Evolutionary conservation across 495 filamentous ascomycete species (phyloP).

Genomic region (Glonium stellatum): DNA sequence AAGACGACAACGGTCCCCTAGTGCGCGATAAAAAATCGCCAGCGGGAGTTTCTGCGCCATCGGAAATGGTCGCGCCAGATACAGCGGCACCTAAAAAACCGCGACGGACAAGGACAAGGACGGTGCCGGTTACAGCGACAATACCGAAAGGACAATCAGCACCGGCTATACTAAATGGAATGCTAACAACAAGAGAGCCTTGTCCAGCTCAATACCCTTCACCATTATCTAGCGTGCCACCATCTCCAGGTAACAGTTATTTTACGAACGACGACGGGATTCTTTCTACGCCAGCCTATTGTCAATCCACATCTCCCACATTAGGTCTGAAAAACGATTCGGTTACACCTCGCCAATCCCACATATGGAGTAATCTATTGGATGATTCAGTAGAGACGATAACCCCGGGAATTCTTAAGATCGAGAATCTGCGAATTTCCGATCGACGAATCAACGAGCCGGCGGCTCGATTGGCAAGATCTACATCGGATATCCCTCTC

Average conservation of each 20-base stretch:
- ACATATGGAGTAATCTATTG: conserved; percentile 30
- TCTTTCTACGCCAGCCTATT: neutral
- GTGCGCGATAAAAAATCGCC: neutral
- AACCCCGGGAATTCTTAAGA: conserved; percentile 28
- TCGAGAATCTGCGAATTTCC: conserved; percentile 25
- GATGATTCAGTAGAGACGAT: conserved; percentile 18
- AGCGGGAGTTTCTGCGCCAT: neutral
- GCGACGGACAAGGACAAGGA: conserved; percentile 17
- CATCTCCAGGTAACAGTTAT: conserved; percentile 14
- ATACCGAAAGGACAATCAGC: conserved; percentile 27
- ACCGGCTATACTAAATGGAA: conserved; percentile 28
- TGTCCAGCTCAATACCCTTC: conserved; percentile 17
- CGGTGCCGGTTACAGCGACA: conserved; percentile 7
- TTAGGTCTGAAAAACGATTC: conserved; percentile 5
- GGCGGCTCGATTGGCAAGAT: conserved; percentile 17
- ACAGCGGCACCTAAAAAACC: conserved; percentile 9
- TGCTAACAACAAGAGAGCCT: conserved; percentile 20
- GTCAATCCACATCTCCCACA: neutral
- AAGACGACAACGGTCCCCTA: conserved; percentile 8
- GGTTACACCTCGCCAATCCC: conserved; percentile 31
- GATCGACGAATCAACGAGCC: conserved; percentile 5
- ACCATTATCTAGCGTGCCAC: conserved; percentile 9
- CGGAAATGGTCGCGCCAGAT: neutral
- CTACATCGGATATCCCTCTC: conserved; percentile 30
- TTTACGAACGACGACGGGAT: conserved; percentile 15